These are phyloP conservation scores for Trichothecium roseum DNA, from an alignment of 2,329 filamentous ascomycete genomes.

Conservation along the genomic window DNA sequence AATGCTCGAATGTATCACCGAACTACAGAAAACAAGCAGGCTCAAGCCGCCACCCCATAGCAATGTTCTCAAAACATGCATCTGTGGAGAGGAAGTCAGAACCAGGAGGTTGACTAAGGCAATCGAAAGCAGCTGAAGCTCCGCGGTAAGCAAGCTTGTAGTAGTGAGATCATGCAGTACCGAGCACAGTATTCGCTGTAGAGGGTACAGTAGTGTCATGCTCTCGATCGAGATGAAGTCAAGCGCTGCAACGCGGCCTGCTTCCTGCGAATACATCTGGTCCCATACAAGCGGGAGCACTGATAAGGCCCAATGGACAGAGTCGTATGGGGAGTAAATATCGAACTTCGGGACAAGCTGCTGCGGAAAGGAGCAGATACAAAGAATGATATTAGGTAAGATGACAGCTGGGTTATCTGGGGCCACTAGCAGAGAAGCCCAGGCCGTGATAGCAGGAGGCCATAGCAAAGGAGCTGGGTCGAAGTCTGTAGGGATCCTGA, in stretches of 20 bases:
- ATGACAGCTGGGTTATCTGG: slow-evolving; percentile 50
- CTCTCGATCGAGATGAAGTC: slow-evolving; percentile 41
- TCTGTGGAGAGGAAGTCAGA: slow-evolving; percentile 70
- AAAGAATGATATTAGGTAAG: slow-evolving; percentile 72
- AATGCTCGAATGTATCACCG: slow-evolving; percentile 74
- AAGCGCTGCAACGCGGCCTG: slow-evolving; percentile 3
- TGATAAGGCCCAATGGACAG: slow-evolving; percentile 71
- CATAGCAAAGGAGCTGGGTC: slow-evolving; percentile 90
- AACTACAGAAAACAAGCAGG: slow-evolving; percentile 61
- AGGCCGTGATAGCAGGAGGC: slow-evolving; percentile 63
- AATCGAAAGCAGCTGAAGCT: slow-evolving; percentile 78
- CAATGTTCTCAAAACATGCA: slow-evolving; percentile 72
- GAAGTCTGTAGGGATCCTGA: slow-evolving; percentile 62
- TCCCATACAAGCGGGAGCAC: slow-evolving; percentile 50
- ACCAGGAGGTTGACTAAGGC: slow-evolving; percentile 73
- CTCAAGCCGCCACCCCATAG: slow-evolving; percentile 76
- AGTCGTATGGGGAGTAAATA: slow-evolving; percentile 46
- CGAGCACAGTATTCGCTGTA: slow-evolving; percentile 68
- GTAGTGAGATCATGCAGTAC: slow-evolving; percentile 74
- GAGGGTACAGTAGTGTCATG: slow-evolving; percentile 61
- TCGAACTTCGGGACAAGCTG: slow-evolving; percentile 57
- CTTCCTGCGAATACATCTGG: slow-evolving; percentile 7
- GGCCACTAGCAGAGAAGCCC: slow-evolving; percentile 67
- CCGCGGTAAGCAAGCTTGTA: slow-evolving; percentile 76
- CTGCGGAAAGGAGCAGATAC: slow-evolving; percentile 66